phyloP scores from a whole-genome alignment of 106 monocot genomes.

The Triglochin maritima region DNA sequence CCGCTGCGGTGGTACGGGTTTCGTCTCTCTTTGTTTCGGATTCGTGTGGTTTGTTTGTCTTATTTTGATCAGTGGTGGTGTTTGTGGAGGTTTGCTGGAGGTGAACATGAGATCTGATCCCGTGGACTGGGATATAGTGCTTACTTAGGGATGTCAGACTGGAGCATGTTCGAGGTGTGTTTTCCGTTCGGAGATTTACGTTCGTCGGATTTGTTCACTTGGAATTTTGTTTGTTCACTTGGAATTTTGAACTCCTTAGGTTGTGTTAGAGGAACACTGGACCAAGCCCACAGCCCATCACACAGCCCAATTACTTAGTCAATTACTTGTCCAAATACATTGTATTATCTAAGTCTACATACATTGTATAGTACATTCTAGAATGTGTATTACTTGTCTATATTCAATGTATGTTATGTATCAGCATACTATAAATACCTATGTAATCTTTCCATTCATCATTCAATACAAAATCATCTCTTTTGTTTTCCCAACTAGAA shows the following conservation, averaged over 20 bases:
- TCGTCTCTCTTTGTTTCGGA: no score
- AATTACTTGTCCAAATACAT: not conserved
- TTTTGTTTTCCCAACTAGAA: no score
- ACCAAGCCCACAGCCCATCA: not conserved
- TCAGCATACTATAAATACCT: no score
- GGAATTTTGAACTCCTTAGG: not conserved
- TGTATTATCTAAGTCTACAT: no score
- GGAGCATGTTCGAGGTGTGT: constrained; percentile 2
- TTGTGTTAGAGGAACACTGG: not conserved
- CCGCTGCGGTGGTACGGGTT: no score
- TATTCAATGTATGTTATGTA: no score
- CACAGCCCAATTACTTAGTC: not conserved
- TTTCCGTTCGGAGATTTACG: not conserved
- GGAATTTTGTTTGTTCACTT: not conserved
- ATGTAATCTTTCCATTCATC: no score
- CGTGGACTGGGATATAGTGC: not conserved
- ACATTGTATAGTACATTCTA: no score
- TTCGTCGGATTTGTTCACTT: not conserved
- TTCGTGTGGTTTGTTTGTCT: no score
- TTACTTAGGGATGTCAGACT: constrained; percentile 3
- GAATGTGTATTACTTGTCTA: no score
- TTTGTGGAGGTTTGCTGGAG: constrained; percentile 1
- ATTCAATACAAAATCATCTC: no score
- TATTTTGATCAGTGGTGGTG: not conserved
- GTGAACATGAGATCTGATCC: constrained; percentile 1